Evolutionary conservation across 345 rosid genomes (phyloP).

Genomic region (Eucalyptus victrix): DNA sequence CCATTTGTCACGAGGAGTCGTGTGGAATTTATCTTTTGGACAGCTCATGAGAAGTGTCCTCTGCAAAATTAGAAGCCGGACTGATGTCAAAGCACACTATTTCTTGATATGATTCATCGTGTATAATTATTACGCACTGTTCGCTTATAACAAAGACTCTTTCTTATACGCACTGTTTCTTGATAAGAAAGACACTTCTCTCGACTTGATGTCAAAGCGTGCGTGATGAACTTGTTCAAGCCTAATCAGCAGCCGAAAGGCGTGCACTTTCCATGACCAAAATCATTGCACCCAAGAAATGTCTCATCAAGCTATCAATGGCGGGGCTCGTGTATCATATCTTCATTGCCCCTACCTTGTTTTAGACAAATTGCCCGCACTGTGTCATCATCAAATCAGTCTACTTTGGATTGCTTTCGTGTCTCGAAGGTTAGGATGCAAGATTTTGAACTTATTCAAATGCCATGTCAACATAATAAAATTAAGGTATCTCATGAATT

Average conservation of each 20-base stretch:
- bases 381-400: neutral
- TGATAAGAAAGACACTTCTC: neutral
- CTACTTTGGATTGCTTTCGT: neutral
- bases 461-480: fast-evolving
- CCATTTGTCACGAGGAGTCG: neutral
- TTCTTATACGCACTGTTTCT: neutral
- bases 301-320: neutral
- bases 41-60: neutral
- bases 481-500: neutral
- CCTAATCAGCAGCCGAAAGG: neutral
- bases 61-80: neutral
- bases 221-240: neutral
- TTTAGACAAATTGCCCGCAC: neutral
- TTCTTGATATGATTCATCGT: neutral
- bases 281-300: neutral
- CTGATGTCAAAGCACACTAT: neutral
- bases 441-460: neutral
- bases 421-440: neutral
- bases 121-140: neutral
- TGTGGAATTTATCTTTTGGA: neutral
- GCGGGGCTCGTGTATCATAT: neutral
- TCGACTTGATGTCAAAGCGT: neutral
- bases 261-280: neutral
- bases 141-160: neutral
- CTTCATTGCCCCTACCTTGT: neutral